Conservation (phyloP, 352 stramenopile genomes). For the Phytopythium ostracodes region DNA sequence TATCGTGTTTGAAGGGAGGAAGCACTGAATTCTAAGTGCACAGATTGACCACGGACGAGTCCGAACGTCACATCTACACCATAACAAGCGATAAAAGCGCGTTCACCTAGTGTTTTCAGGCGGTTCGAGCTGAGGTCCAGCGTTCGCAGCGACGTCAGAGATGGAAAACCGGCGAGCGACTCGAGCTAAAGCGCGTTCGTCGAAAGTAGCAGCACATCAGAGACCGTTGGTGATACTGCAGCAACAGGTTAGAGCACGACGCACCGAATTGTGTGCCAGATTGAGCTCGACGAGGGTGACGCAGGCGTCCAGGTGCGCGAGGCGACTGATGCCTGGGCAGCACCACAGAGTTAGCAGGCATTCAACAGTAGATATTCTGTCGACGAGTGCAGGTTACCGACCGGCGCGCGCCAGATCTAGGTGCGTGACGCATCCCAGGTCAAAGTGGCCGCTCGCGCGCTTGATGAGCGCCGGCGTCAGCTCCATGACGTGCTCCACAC, state of each 20-base stretch:
- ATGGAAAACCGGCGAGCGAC: slow-evolving; percentile 38
- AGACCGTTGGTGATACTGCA: background rate
- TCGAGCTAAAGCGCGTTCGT: slow-evolving; percentile 23
- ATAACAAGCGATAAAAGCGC: too few relatives aligned
- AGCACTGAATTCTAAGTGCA: background rate
- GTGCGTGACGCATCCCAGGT: slow-evolving; percentile 57
- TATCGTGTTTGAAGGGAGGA: slow-evolving; percentile 7
- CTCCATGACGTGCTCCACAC: slow-evolving; percentile 32
- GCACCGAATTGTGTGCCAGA: slow-evolving; percentile 49
- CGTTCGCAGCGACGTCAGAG: slow-evolving; percentile 31
- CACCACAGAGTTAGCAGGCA: background rate
- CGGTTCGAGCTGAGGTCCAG: slow-evolving; percentile 51
- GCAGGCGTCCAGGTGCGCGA: slow-evolving; percentile 43
- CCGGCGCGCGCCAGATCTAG: slow-evolving; percentile 53
- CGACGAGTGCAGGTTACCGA: background rate
- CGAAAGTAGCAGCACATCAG: background rate
- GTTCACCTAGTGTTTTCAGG: slow-evolving; percentile 37
- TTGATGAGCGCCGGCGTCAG: slow-evolving; percentile 65
- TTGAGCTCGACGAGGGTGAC: slow-evolving; percentile 55
- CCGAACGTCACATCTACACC: too few relatives aligned
- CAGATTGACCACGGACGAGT: background rate
- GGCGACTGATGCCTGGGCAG: slow-evolving; percentile 18
- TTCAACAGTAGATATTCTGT: too few relatives aligned
- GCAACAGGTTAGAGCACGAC: background rate
- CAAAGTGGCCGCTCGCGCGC: slow-evolving; percentile 70